phyloP scores from a whole-genome alignment of 2,329 filamentous ascomycete genomes.

The Exophiala sp. region DNA sequence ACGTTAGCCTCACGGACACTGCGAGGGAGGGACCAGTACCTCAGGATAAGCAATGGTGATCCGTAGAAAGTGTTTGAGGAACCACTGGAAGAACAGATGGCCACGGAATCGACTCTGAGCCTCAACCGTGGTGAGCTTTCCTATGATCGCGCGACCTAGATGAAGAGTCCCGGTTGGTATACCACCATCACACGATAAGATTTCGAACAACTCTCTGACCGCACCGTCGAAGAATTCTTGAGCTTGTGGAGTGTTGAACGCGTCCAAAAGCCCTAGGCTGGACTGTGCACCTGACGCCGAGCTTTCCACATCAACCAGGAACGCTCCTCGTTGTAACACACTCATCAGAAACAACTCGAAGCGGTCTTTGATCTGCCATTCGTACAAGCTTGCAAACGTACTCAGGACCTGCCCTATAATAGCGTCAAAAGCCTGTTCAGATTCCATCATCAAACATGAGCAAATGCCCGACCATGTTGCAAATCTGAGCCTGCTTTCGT shows the following conservation, averaged over 20 bases:
- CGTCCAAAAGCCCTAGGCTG: conserved; percentile 50
- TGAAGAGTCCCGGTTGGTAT: conserved; percentile 81
- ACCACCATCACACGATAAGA: conserved; percentile 75
- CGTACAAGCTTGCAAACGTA: conserved; percentile 76
- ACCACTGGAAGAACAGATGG: conserved; percentile 84
- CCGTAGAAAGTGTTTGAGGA: conserved; percentile 81
- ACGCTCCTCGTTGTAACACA: conserved; percentile 85
- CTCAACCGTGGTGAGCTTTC: conserved; percentile 64
- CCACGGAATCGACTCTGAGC: conserved; percentile 68
- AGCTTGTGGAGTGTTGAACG: conserved; percentile 72
- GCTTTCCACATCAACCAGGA: conserved; percentile 79
- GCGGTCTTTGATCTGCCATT: conserved; percentile 83
- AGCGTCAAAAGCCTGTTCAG: conserved; percentile 68
- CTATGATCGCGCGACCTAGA: conserved; percentile 75
- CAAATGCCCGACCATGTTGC: conserved; percentile 85
- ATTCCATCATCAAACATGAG: conserved; percentile 72
- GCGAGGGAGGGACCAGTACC: conserved; percentile 42
- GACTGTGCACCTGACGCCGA: conserved; percentile 51
- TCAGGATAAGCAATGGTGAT: conserved; percentile 85
- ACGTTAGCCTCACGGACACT: conserved; percentile 33
- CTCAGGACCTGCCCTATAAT: conserved; percentile 80
- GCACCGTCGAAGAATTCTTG: conserved; percentile 85
- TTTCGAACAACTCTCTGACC: conserved; percentile 72
- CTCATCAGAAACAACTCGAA: conserved; percentile 95
- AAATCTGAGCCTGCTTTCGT: conserved; percentile 71